Percentiles rank a stretch among this genome's conserved stretches.
phyloP scores from a whole-genome alignment of 2,329 filamentous ascomycete genomes.

The Trichoderma atroviride region DNA sequence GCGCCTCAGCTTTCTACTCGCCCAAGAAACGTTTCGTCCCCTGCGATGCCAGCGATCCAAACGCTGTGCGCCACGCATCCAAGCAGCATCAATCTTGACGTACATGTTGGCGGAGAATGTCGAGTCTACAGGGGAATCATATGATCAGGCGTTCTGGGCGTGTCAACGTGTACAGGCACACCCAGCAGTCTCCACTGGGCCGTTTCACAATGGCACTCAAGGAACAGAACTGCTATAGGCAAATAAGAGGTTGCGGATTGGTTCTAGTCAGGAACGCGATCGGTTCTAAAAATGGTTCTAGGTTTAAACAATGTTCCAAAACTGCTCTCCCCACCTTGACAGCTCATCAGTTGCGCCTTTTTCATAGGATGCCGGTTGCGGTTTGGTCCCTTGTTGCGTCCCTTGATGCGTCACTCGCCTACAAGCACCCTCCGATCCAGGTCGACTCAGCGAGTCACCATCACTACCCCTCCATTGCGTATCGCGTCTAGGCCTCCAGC shows the following conservation, averaged over 20 bases:
- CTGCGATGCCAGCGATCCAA: constrained; percentile 23
- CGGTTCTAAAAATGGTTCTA: constrained; percentile 20
- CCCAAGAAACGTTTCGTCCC: constrained; percentile 8
- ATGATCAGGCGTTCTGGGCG: background rate
- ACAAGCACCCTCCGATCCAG: constrained; percentile 2
- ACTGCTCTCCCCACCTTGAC: constrained; percentile 21
- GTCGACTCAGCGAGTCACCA: background rate
- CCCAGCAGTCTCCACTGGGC: background rate
- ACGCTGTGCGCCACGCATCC: constrained; percentile 17
- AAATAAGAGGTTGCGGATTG: constrained; percentile 6
- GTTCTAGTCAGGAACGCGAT: constrained; percentile 21
- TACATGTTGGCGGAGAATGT: background rate
- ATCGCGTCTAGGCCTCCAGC: constrained; percentile 6
- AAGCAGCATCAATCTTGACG: background rate
- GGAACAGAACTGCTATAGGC: background rate
- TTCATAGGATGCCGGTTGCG: constrained; percentile 14
- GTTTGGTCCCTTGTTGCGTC: constrained; percentile 18
- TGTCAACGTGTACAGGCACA: constrained; percentile 5
- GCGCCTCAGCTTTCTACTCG: constrained; percentile 28
- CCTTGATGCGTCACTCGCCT: constrained; percentile 22
- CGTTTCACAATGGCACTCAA: background rate
- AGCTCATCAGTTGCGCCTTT: constrained; percentile 22
- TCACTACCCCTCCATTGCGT: constrained; percentile 13
- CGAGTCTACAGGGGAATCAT: background rate
- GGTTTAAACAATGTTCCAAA: constrained; percentile 5